These are phyloP conservation scores for Naganishia antarctica DNA, from an alignment of 768 basidiomycete genomes.

Conservation along the genomic window DNA sequence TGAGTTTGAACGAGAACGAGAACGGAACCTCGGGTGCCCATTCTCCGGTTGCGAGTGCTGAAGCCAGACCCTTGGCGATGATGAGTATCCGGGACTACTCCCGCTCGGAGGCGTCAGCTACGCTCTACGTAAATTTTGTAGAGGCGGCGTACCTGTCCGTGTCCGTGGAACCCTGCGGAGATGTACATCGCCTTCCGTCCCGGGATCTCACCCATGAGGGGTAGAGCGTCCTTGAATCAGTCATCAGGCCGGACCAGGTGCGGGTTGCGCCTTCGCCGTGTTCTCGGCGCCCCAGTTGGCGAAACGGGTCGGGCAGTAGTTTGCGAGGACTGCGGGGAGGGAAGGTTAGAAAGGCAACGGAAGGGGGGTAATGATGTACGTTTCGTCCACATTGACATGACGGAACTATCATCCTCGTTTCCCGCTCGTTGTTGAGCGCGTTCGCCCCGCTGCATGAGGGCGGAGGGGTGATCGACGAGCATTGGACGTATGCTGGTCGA, in stretches of 20 bases:
- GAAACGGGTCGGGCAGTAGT: slow-evolving; percentile 32
- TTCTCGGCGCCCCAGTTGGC: slow-evolving; percentile 33
- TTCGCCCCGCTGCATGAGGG: slow-evolving; percentile 27
- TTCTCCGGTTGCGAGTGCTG: slow-evolving; percentile 23
- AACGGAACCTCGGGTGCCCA: slow-evolving; percentile 23
- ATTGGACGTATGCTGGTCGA: slow-evolving; percentile 32
- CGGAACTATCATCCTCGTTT: slow-evolving; percentile 28
- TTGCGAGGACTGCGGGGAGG: slow-evolving; percentile 32
- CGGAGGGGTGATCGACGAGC: slow-evolving; percentile 36
- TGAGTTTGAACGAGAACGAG: too few relatives aligned
- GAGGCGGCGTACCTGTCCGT: slow-evolving; percentile 16
- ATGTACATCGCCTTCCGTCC: slow-evolving; percentile 33
- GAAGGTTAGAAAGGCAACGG: too few relatives aligned
- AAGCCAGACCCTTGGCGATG: slow-evolving; percentile 20
- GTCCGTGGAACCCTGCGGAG: slow-evolving; percentile 34
- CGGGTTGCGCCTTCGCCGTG: slow-evolving; percentile 36
- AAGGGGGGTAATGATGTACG: not conserved
- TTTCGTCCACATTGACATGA: slow-evolving; percentile 5
- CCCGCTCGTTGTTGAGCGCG: slow-evolving; percentile 28
- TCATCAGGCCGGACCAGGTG: slow-evolving; percentile 38
- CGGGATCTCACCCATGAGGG: slow-evolving; percentile 38
- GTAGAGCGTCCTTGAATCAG: slow-evolving; percentile 34
- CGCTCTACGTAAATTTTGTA: slow-evolving; percentile 1
- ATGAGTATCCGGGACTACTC: slow-evolving; percentile 30
- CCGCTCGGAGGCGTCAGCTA: too few relatives aligned